Evolutionary conservation across 2,329 filamentous ascomycete species (phyloP), one percentile per base, ranked within the genome.

Genomic region (Endoconidiophora laricicola): DNA sequence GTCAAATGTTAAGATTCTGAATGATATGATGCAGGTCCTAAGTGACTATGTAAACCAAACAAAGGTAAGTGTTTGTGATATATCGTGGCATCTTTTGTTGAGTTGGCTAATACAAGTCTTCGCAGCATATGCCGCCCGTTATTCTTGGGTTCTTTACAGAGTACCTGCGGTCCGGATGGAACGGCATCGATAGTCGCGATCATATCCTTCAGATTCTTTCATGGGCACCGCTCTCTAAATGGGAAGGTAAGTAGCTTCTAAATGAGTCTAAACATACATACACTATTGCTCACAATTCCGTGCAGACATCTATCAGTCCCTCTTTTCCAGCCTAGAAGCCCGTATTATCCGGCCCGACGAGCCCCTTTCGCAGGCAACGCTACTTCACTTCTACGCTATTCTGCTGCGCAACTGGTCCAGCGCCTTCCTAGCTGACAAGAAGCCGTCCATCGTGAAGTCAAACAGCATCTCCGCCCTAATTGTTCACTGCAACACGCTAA

Each of bases 341-440:
- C 66, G 65, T 20, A 58, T 78, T 1, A 61, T 77, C 12, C 7
- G 67, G 73, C 55, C 68, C 40, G 23, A 70, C 40, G 67, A 66
- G 1, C 52, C 69, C 0, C 58, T 66, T 4, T 76, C 78, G 0
- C 80, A 79, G 56, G 59, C 73, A 0, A 67, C 67, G 2, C 65
- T 93, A 2, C 69, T 91, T 2, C 62, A 62, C 1, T 78, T 86
- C 54, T 91, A 90, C 62, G 79, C 73, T 1, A 63, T 64, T 9
- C 66, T 93, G 4, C 70, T 90, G 43, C 72, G 69, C 9, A 72
- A 78, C 52, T 81, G 78, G 78, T 66, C 65, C 5, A 60, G 66
- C 7, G 54, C 62, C 2, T 61, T 79, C 42, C 62, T 67, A 18
- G 65, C 71, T 0, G 59, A 60, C 3, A 60, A 66, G 1, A 44